phyloP scores from a whole-genome alignment of 192 early-diverging fungal species.

The Pilaira anomala region DNA sequence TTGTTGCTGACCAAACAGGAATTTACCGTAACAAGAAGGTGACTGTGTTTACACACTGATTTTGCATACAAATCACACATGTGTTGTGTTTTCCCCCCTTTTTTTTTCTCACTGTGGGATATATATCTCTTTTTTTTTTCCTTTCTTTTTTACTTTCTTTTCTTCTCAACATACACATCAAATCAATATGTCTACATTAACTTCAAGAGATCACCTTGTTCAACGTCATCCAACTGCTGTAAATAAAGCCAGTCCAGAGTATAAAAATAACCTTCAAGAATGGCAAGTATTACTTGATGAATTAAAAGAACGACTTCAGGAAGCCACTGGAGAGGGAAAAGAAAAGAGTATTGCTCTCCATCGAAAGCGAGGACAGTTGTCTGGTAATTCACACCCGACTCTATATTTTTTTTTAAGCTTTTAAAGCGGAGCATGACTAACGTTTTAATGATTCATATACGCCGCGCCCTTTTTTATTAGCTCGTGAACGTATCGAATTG shows the following conservation, averaged over 20 bases:
- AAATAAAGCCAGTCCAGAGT: constrained; percentile 48
- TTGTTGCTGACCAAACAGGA: background rate
- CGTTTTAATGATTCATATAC: background rate
- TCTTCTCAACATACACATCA: too few species aligned
- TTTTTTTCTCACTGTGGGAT: background rate
- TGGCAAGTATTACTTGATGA: constrained; percentile 47
- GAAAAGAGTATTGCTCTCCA: constrained; percentile 48
- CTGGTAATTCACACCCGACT: constrained; percentile 37
- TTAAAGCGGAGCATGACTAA: background rate
- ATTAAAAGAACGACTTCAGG: constrained; percentile 50
- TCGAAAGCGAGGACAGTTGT: constrained; percentile 55
- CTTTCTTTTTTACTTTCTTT: constrained; percentile 10
- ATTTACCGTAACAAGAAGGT: background rate
- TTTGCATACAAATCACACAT: background rate
- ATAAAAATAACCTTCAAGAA: constrained; percentile 53
- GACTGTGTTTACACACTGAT: background rate
- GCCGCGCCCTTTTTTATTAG: constrained; percentile 26
- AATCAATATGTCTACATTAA: constrained; percentile 26
- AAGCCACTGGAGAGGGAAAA: constrained; percentile 50
- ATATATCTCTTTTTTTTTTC: background rate
- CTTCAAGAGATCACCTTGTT: constrained; percentile 38
- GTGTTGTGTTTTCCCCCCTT: background rate
- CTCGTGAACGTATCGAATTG: constrained; percentile 57
- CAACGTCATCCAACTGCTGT: constrained; percentile 42
- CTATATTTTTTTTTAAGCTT: background rate